phyloP scores from a whole-genome alignment of 805 yeast species.

The Kluyveromyces wickerhamii region DNA sequence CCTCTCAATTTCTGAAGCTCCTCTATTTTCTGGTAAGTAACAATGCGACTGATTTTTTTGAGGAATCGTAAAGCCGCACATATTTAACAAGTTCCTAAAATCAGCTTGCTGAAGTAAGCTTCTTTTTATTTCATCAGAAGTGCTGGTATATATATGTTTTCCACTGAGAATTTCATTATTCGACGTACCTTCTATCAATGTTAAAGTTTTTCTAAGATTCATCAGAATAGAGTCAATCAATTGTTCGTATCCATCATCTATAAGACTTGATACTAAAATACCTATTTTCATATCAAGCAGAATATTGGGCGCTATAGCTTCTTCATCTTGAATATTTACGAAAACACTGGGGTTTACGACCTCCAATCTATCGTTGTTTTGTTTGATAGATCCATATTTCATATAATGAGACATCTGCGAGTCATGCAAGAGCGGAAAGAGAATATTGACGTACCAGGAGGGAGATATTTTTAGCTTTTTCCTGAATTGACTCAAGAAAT shows the following conservation, averaged over 20 bases:
- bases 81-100: constrained; percentile 20
- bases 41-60: constrained; percentile 13
- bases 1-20: constrained; percentile 10
- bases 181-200: too few species aligned
- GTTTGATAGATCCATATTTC: constrained; percentile 32
- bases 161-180: too few species aligned
- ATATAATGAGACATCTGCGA: constrained; percentile 40
- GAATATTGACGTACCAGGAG: constrained; percentile 50
- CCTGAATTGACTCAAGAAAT: constrained; percentile 54
- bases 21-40: constrained; percentile 12
- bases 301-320: constrained; percentile 16
- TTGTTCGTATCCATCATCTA: constrained; percentile 25
- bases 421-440: constrained; percentile 53
- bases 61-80: constrained; percentile 21
- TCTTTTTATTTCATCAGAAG: constrained; percentile 5
- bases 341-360: constrained; percentile 22
- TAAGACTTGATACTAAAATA: constrained; percentile 26
- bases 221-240: constrained; percentile 14
- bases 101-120: constrained; percentile 19
- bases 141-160: neutral
- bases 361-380: constrained; percentile 3
- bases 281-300: constrained; percentile 24
- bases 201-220: constrained; percentile 15
- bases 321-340: constrained; percentile 17
- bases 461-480: constrained; percentile 43